Conservation (phyloP, 2,329 filamentous ascomycete species). For the Fusarium illudens region DNA sequence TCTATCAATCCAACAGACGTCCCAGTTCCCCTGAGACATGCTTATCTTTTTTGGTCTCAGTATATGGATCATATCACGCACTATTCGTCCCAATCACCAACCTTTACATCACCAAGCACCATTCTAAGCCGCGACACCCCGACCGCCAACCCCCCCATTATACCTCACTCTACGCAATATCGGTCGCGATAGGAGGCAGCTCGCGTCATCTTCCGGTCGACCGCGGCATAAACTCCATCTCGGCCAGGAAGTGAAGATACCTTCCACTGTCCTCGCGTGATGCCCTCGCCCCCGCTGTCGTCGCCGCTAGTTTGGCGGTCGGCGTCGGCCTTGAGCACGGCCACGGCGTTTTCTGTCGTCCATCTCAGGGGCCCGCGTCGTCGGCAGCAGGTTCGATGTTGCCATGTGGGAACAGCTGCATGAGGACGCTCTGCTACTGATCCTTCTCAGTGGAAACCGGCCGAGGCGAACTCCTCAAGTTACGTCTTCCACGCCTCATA, state of each 20-base stretch:
- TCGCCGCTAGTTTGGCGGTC: slow-evolving; percentile 66
- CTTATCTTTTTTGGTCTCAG: background rate
- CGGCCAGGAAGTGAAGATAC: slow-evolving; percentile 19
- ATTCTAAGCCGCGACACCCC: slow-evolving; percentile 8
- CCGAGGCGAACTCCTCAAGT: slow-evolving; percentile 37
- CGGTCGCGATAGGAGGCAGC: slow-evolving; percentile 23
- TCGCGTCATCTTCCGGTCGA: slow-evolving; percentile 27
- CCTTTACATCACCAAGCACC: background rate
- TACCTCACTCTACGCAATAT: slow-evolving; percentile 24
- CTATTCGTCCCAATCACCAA: background rate
- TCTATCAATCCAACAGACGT: background rate
- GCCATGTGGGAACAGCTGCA: slow-evolving; percentile 80
- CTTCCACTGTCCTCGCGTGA: slow-evolving; percentile 29
- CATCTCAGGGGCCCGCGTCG: slow-evolving; percentile 75
- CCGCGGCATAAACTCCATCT: slow-evolving; percentile 29
- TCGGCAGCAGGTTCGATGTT: slow-evolving; percentile 70
- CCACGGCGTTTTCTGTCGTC: slow-evolving; percentile 71
- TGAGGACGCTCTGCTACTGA: slow-evolving; percentile 45
- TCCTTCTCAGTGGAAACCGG: slow-evolving; percentile 20
- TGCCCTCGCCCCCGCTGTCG: slow-evolving; percentile 54
- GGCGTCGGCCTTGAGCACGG: slow-evolving; percentile 69
- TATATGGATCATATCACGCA: background rate
- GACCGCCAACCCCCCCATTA: slow-evolving; percentile 33
- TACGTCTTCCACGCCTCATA: slow-evolving; percentile 56
- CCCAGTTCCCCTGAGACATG: background rate